Base-by-base conservation (phyloP, 768 basidiomycete genomes). In the Asterophora lycoperdoides region DNA sequence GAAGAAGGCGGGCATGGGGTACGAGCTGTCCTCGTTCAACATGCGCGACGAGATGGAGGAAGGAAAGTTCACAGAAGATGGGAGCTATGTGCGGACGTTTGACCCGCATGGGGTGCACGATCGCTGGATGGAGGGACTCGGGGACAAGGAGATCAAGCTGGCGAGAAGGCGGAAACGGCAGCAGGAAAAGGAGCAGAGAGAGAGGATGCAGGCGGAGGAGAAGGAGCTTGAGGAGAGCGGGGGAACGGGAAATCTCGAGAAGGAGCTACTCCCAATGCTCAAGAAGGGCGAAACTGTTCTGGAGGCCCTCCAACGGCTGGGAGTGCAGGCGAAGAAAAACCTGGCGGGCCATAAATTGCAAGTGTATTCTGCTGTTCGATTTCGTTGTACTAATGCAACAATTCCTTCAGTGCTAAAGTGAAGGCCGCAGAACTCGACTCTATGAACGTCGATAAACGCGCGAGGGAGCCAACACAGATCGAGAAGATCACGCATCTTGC, bases 11-110 rank as follows among this genome's bases (percentile, higher is more conserved):
- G 87, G 86, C 10, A 97, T 99, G 95, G 96, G 95, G 2, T 95
- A 72, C 68, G 88, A 94, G 62, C 57, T 99, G 8, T 93, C 89
- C 3, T 89, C 91, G 20, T 99, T 99, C 81, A 95, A 99, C 66
- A 98, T 99, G 95, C 86, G 93, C 55, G 87, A 91, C 59, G 96
- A 99, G 76, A 94, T 98, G 87, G 86, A 92, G 61, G 95, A 98
- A 68, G 96, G 96, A 33, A 91, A 93, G 63, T 97, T 99, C 72
- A 85, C 90, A 4, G 89, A 88, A 51, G 95, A 98, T 62, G 96
- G 96, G 40, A 87, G 68, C 59, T 92, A 93, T 62, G 82, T 89
- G 41, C 84, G 87, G 56, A 78, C 85, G 9, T 84, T 86, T 63
- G 96, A 99, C 65, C 89, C 89, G 1, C 87, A 93, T 62, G 91